Percentiles rank a stretch among this genome's conserved stretches.
Evolutionary conservation across 352 stramenopile species (phyloP).

Genomic region (Phytopythium sindhum): DNA sequence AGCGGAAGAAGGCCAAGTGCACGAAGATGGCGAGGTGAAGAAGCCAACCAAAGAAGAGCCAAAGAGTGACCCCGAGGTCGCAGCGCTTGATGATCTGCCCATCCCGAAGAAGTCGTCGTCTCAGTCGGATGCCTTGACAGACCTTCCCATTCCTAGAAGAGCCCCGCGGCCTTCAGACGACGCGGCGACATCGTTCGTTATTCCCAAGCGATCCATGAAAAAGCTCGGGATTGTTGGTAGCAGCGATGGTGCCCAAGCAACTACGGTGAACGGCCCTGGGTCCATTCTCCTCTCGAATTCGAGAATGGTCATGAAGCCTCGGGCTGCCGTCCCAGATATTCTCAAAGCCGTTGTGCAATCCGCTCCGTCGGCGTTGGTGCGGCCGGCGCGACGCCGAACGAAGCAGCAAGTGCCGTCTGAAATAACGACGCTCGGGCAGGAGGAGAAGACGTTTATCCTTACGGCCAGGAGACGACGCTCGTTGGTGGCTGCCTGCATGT

Average conservation of each 20-base stretch:
- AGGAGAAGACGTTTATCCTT: neutral
- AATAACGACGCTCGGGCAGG: neutral
- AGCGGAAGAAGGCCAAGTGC: neutral
- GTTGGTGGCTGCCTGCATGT: neutral
- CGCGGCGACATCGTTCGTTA: constrained; percentile 3
- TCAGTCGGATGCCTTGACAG: neutral
- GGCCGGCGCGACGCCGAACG: constrained; percentile 4
- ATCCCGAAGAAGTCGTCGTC: constrained; percentile 8
- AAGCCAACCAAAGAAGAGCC: neutral
- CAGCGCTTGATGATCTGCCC: neutral
- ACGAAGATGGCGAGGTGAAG: neutral
- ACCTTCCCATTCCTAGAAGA: neutral
- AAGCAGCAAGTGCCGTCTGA: constrained; percentile 7
- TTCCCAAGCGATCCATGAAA: constrained; percentile 6
- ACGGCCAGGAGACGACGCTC: neutral
- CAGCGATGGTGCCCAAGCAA: neutral
- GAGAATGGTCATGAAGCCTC: constrained; percentile 2
- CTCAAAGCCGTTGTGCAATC: constrained; percentile 3
- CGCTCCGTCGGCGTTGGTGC: neutral
- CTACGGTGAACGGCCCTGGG: neutral
- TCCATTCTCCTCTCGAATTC: neutral
- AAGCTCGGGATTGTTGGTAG: neutral
- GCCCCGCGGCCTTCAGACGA: neutral
- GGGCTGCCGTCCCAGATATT: neutral
- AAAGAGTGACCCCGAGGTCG: neutral